These are phyloP conservation scores for Papilionanthe hybrid DNA, from an alignment of 116 monocot species.

Conservation along the genomic window DNA sequence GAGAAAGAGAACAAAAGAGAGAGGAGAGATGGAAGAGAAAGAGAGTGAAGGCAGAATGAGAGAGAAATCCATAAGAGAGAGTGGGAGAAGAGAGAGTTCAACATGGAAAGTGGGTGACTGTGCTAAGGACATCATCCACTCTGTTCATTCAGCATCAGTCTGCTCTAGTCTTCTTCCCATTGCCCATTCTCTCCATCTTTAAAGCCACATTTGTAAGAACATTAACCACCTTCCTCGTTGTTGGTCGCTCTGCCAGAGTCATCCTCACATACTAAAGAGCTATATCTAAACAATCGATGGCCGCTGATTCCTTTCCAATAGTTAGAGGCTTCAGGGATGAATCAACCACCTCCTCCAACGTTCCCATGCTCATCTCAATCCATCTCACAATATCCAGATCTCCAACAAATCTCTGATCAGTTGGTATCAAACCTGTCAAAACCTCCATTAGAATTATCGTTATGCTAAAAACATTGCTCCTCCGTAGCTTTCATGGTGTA, in stretches of 20 bases:
- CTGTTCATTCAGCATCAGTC: background rate
- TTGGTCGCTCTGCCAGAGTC: slow-evolving; percentile 59
- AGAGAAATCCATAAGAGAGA: too few species aligned
- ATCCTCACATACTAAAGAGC: slow-evolving; percentile 63
- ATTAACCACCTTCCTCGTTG: slow-evolving; percentile 56
- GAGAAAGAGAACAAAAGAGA: too few species aligned
- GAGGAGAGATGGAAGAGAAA: too few species aligned
- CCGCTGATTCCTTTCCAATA: slow-evolving; percentile 39
- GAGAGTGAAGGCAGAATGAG: too few species aligned
- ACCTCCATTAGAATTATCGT: slow-evolving; percentile 92
- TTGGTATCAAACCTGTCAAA: slow-evolving; percentile 69
- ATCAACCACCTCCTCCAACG: slow-evolving; percentile 55
- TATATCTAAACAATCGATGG: slow-evolving; percentile 51
- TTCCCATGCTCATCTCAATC: slow-evolving; percentile 35
- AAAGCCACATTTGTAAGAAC: slow-evolving; percentile 30
- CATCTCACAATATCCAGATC: slow-evolving; percentile 57
- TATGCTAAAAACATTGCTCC: slow-evolving; percentile 86
- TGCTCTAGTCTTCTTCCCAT: slow-evolving; percentile 22
- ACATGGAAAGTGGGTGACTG: too few species aligned
- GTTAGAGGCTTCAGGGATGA: slow-evolving; percentile 41
- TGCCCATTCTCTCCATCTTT: slow-evolving; percentile 14
- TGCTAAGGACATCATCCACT: too few species aligned
- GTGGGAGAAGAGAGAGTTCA: too few species aligned
- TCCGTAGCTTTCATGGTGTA: slow-evolving; percentile 61
- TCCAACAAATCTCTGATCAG: slow-evolving; percentile 39